These are phyloP conservation scores for Verticillium tricorpus DNA, from an alignment of 2,329 filamentous ascomycete species.

Conservation along the genomic window DNA sequence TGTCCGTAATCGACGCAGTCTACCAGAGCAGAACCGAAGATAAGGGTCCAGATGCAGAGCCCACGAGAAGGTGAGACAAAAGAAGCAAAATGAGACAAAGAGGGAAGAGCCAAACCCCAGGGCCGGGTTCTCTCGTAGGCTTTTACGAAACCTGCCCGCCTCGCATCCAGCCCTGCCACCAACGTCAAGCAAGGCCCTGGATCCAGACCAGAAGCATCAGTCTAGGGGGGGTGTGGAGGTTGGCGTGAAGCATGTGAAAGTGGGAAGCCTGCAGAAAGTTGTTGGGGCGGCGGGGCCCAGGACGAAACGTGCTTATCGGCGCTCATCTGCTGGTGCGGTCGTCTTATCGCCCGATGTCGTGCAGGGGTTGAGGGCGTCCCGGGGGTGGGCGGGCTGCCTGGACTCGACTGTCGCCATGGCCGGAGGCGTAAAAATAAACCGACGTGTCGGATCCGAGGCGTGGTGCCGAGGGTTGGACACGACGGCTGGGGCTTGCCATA, in stretches of 20 bases:
- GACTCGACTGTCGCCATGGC: not conserved
- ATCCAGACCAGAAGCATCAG: not conserved
- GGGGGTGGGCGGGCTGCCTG: not conserved
- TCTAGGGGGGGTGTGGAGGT: too few species aligned
- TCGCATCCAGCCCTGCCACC: not conserved
- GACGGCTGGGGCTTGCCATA: not conserved
- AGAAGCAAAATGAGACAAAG: not conserved
- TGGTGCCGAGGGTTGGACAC: not conserved
- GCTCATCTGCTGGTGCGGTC: not conserved
- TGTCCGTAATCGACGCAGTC: not conserved
- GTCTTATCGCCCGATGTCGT: not conserved
- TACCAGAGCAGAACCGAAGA: not conserved
- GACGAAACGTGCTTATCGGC: not conserved
- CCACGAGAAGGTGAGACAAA: not conserved
- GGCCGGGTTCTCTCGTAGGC: not conserved
- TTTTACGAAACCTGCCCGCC: slow-evolving; percentile 5
- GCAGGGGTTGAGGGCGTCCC: not conserved
- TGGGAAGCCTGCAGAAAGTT: not conserved
- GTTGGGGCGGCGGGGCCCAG: slow-evolving; percentile 1
- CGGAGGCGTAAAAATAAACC: not conserved
- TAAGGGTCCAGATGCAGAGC: not conserved
- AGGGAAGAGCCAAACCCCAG: not conserved
- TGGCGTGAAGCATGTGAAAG: not conserved
- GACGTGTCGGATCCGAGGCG: not conserved
- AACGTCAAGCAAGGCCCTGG: too few species aligned